Percentiles rank a stretch among this genome's conserved stretches.
Conservation (phyloP, 208 protist genomes). For the Vickermania spadyakhi region DNA sequence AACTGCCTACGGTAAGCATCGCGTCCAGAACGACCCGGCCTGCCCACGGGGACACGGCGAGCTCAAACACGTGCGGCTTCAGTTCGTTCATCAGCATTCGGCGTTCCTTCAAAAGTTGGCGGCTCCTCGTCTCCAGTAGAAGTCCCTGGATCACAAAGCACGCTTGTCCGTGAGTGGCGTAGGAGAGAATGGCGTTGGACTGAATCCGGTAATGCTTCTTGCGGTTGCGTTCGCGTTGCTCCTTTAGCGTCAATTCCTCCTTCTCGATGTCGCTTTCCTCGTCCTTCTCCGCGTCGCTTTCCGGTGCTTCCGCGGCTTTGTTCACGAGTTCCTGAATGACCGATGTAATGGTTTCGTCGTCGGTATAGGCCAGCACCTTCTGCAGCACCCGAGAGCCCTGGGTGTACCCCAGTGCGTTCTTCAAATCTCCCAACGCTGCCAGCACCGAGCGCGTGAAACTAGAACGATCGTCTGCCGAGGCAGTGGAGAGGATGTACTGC, state of each 20-base stretch:
- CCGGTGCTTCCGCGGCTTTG: slow-evolving; percentile 9
- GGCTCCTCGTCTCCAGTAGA: slow-evolving; percentile 51
- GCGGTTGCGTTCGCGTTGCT: slow-evolving; percentile 56
- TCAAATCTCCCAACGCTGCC: slow-evolving; percentile 19
- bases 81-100: slow-evolving; percentile 72
- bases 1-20: slow-evolving; percentile 58
- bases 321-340: slow-evolving; percentile 38
- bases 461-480: slow-evolving; percentile 23
- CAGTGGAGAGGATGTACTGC: slow-evolving; percentile 54
- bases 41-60: slow-evolving; percentile 78
- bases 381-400: slow-evolving; percentile 82
- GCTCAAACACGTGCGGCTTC: slow-evolving; percentile 80
- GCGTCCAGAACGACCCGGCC: slow-evolving; percentile 80
- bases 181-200: slow-evolving; percentile 58
- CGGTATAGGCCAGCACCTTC: slow-evolving; percentile 66
- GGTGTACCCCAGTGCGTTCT: slow-evolving; percentile 36
- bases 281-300: slow-evolving; percentile 11
- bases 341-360: slow-evolving; percentile 37
- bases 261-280: slow-evolving; percentile 9
- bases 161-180: slow-evolving; percentile 67
- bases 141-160: slow-evolving; percentile 79
- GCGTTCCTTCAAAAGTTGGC: slow-evolving; percentile 48
- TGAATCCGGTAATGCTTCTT: slow-evolving; percentile 47
- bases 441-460: slow-evolving; percentile 1
- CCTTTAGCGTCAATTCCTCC: slow-evolving; percentile 25